phyloP scores from a whole-genome alignment of 768 basidiomycete genomes.

The Kwoniella dejecticola region DNA sequence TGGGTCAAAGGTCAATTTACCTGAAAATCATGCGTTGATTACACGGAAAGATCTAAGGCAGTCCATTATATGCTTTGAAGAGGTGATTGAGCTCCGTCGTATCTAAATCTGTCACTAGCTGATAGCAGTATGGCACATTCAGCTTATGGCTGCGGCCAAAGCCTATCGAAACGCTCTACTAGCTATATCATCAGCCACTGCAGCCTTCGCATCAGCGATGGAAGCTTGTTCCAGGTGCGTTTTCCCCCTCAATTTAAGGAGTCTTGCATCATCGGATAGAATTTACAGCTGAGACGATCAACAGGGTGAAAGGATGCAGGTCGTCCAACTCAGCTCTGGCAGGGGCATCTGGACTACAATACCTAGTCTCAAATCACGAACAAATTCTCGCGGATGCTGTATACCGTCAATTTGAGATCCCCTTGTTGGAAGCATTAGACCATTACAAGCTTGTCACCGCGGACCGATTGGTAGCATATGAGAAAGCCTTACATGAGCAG shows the following conservation, averaged over 20 bases:
- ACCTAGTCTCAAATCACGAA: slow-evolving; percentile 89
- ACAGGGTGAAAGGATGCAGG: slow-evolving; percentile 48
- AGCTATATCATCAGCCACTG: slow-evolving; percentile 78
- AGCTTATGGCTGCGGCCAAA: slow-evolving; percentile 76
- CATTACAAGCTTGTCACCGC: slow-evolving; percentile 61
- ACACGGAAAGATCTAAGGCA: slow-evolving; percentile 50
- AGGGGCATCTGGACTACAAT: slow-evolving; percentile 83
- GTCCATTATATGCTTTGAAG: slow-evolving; percentile 52
- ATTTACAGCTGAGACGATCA: slow-evolving; percentile 69
- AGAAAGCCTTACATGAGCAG: slow-evolving; percentile 77
- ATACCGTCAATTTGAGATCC: slow-evolving; percentile 85
- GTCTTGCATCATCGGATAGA: slow-evolving; percentile 58
- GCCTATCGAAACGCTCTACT: slow-evolving; percentile 79
- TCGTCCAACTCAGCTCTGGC: slow-evolving; percentile 68
- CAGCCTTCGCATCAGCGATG: slow-evolving; percentile 82
- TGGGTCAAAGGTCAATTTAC: slow-evolving; percentile 45
- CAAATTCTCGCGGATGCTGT: slow-evolving; percentile 84
- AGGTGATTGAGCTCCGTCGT: slow-evolving; percentile 27
- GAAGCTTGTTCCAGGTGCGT: slow-evolving; percentile 78
- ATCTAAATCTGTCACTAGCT: neutral
- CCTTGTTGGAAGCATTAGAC: slow-evolving; percentile 79
- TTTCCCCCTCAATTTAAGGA: neutral
- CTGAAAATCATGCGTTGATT: slow-evolving; percentile 45
- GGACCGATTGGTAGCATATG: slow-evolving; percentile 81
- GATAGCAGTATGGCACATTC: neutral